Conservation (phyloP, 225 moss, liverwort and hornwort genomes). For the Bryoerythrophyllum caledonicum region DNA sequence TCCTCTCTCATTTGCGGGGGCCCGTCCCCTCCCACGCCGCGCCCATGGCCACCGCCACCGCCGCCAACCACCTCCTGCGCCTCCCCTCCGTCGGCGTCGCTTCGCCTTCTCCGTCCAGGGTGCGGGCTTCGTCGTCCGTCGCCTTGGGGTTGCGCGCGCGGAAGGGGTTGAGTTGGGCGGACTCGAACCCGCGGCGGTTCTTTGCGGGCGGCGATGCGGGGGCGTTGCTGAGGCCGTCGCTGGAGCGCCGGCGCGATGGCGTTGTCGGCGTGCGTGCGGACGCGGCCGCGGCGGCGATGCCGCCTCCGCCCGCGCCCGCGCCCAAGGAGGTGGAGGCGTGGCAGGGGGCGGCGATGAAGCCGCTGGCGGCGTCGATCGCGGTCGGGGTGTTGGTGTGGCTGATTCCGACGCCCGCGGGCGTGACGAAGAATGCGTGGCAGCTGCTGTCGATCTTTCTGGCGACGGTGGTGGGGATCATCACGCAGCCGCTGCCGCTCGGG, state of each 20-base stretch:
- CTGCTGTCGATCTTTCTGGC: constrained; percentile 92
- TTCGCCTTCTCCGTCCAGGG: background rate
- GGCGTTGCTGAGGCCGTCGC: constrained; percentile 9
- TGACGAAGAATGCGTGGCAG: constrained; percentile 95
- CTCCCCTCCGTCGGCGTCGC: background rate
- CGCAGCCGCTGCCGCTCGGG: constrained; percentile 91
- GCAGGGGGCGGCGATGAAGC: constrained; percentile 86
- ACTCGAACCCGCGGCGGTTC: background rate
- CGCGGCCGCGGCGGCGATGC: constrained; percentile 28
- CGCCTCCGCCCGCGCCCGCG: constrained; percentile 35
- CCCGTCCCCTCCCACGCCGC: background rate
- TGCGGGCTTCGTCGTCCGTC: background rate
- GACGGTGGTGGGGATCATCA: constrained; percentile 94
- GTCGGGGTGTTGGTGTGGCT: constrained; percentile 82
- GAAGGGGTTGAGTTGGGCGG: constrained; percentile 16
- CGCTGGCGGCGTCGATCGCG: constrained; percentile 71
- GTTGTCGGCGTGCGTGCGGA: constrained; percentile 43
- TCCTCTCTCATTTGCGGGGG: background rate
- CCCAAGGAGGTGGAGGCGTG: constrained; percentile 66
- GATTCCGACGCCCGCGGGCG: constrained; percentile 73
- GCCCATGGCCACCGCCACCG: constrained; percentile 24
- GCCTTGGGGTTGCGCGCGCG: constrained; percentile 3
- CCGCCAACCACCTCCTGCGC: constrained; percentile 12
- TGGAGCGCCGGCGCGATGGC: background rate
- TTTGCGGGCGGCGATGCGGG: constrained; percentile 18